Evolutionary conservation across 139 green algal species (phyloP).

Genomic region (Desmodesmus armatus): DNA sequence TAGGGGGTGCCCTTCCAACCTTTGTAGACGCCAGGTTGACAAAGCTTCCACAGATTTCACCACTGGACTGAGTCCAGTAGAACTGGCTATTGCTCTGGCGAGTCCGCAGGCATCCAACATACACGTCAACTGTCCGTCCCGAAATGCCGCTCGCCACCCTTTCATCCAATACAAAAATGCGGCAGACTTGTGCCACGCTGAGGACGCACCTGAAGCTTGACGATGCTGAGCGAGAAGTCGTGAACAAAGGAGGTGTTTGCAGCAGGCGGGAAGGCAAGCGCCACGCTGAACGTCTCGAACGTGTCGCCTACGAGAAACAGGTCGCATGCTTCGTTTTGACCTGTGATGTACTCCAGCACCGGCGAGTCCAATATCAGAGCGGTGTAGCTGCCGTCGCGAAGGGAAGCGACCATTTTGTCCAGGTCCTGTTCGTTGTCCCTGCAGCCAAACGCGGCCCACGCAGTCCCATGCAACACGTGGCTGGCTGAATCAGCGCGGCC

Average conservation of each 20-base stretch:
- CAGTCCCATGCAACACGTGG: not conserved
- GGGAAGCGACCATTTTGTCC: constrained; percentile 5
- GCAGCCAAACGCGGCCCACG: not conserved
- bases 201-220: constrained; percentile 42
- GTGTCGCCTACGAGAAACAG: constrained; percentile 40
- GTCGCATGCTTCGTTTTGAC: constrained; percentile 16
- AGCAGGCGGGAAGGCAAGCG: constrained; percentile 20
- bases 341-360: constrained; percentile 31
- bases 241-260: not conserved
- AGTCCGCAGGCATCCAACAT: too few species aligned
- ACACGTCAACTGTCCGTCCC: too few species aligned
- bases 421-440: constrained; percentile 29
- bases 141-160: too few species aligned
- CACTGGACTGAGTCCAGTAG: too few species aligned
- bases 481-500: not conserved
- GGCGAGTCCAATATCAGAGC: constrained; percentile 39
- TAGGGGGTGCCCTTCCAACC: too few species aligned
- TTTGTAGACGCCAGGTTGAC: too few species aligned
- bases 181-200: not conserved
- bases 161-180: too few species aligned
- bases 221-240: constrained; percentile 19
- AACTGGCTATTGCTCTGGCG: too few species aligned
- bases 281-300: constrained; percentile 41
- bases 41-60: too few species aligned
- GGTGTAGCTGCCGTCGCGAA: not conserved